phyloP scores from a whole-genome alignment of 2,329 filamentous ascomycete genomes.

The Davidsoniella neocaledoniae region DNA sequence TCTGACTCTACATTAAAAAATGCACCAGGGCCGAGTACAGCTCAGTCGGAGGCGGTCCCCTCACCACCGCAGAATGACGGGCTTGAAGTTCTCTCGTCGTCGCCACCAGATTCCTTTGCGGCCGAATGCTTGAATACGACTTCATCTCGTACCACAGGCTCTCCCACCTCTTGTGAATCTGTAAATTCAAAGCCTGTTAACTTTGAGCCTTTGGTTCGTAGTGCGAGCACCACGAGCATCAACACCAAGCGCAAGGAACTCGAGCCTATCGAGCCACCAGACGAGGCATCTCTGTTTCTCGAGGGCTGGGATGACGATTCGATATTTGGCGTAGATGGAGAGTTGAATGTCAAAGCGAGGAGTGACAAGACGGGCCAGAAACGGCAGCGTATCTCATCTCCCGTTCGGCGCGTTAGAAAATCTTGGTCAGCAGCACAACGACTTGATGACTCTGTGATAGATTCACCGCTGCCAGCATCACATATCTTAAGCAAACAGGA shows the following conservation, averaged over 20 bases:
- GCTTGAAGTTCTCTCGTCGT: neutral
- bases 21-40: neutral
- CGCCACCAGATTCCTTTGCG: neutral
- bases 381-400: neutral
- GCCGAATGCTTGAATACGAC: too few relatives aligned
- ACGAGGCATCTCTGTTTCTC: neutral
- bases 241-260: neutral
- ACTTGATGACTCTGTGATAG: neutral
- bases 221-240: neutral
- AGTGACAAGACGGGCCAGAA: neutral
- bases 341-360: neutral
- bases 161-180: too few relatives aligned
- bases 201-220: too few relatives aligned
- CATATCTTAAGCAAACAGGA: neutral
- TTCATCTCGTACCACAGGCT: too few relatives aligned
- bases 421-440: too few relatives aligned
- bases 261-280: neutral
- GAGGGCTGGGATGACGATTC: constrained; percentile 4
- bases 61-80: neutral
- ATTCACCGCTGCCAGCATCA: neutral
- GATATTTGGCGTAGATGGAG: neutral
- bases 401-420: neutral
- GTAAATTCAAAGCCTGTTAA: too few relatives aligned
- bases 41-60: neutral
- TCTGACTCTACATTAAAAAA: too few relatives aligned